phyloP scores from a whole-genome alignment of 2,329 filamentous ascomycete species.

The Fusarium nurragi region DNA sequence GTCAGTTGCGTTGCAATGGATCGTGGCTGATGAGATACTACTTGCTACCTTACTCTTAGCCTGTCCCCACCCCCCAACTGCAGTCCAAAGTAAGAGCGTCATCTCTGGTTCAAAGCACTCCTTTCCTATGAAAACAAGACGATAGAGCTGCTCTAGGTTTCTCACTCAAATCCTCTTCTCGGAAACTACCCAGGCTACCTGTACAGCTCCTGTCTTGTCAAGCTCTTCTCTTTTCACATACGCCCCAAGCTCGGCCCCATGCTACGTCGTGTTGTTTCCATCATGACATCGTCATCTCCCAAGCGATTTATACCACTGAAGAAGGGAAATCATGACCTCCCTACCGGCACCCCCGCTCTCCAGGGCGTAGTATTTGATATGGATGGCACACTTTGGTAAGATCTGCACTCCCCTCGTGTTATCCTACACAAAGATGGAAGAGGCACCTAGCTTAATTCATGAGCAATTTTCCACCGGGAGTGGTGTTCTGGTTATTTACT shows the following conservation, averaged over 20 bases:
- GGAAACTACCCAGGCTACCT: neutral
- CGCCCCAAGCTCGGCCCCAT: slow-evolving; percentile 10
- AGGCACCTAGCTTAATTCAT: neutral
- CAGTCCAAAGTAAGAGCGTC: slow-evolving; percentile 20
- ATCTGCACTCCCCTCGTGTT: slow-evolving; percentile 31
- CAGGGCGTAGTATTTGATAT: slow-evolving; percentile 86
- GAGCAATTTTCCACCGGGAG: neutral
- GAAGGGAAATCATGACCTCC: slow-evolving; percentile 44
- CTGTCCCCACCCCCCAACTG: slow-evolving; percentile 18
- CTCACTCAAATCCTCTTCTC: neutral
- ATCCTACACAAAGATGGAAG: slow-evolving; percentile 23
- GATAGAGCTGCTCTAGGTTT: neutral
- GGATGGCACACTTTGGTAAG: slow-evolving; percentile 91
- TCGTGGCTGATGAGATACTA: slow-evolving; percentile 2
- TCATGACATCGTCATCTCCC: slow-evolving; percentile 54
- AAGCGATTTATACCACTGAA: slow-evolving; percentile 67
- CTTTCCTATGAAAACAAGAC: neutral
- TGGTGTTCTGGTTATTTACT: neutral
- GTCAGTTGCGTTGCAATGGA: neutral
- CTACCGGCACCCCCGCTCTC: slow-evolving; percentile 56
- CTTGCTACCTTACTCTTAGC: slow-evolving; percentile 6
- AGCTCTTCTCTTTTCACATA: neutral
- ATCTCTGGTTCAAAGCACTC: slow-evolving; percentile 32
- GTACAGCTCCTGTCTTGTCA: neutral
- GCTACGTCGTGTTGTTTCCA: slow-evolving; percentile 49